Evolutionary conservation across 2,329 filamentous ascomycete species (phyloP).

Genomic region (Mycocentrospora acerina): DNA sequence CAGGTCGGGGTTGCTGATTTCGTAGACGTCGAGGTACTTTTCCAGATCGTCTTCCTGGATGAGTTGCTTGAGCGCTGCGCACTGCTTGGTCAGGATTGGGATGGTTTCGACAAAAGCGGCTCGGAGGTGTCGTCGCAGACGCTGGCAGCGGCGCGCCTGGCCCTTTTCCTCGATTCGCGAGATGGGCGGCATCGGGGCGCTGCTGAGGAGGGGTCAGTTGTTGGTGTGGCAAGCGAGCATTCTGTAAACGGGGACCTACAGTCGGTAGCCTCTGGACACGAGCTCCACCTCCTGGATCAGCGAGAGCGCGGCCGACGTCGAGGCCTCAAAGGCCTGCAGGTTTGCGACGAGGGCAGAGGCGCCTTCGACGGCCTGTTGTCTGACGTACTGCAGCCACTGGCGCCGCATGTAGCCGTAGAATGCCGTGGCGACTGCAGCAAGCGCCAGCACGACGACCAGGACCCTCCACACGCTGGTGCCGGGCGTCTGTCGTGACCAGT

Average conservation of each 20-base stretch:
- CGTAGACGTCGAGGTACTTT: conserved; percentile 79
- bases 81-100: conserved; percentile 70
- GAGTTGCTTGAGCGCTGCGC: conserved; percentile 67
- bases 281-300: conserved; percentile 95
- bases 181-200: conserved; percentile 86
- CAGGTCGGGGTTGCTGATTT: conserved; percentile 50
- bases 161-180: conserved; percentile 83
- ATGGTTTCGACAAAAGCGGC: conserved; percentile 70
- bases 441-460: conserved; percentile 50
- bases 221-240: conserved; percentile 7
- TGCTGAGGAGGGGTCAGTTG: conserved; percentile 56
- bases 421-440: conserved; percentile 56
- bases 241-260: conserved; percentile 56
- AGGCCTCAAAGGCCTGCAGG: conserved; percentile 79
- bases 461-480: conserved; percentile 59
- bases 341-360: conserved; percentile 69
- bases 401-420: conserved; percentile 73
- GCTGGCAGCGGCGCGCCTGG: conserved; percentile 75
- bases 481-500: conserved; percentile 64
- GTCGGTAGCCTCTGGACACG: conserved; percentile 83
- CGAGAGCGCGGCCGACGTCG: conserved; percentile 72
- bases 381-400: conserved; percentile 78
- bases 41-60: conserved; percentile 81
- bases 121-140: conserved; percentile 75
- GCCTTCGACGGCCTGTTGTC: conserved; percentile 71